Evolutionary conservation across 768 basidiomycete species (phyloP), one percentile per base, ranked within the genome.

Genomic region (Atractiella rhizophila): DNA sequence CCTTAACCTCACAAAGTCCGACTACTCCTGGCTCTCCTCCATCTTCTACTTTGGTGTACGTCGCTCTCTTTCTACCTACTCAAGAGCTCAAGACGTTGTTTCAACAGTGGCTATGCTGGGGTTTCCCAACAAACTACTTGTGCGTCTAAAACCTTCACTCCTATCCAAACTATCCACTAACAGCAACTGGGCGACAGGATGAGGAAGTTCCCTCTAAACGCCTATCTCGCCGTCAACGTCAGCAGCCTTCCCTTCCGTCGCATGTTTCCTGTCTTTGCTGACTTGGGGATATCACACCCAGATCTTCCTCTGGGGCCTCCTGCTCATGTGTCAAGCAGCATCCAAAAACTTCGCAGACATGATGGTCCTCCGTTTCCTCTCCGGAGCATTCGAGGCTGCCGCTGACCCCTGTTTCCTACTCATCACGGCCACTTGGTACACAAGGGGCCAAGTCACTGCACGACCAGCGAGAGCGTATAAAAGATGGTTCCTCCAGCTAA

Each of bases 1-100:
- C 8, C 35, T 41, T 18, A 31, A 25, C 13, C 39, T 40, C 5
- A 5, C 6, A 10, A 37, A 40, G 20, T 37, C 39, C 9, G n/a
- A 39, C 5, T 49, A 44, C 33, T 41, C 39, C 4, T 44, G 43
- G 29, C 39, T 47, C 2, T 37, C 35, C 5, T 20, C 19, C 13
- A 15, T 20, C 16, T 46, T 43, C 39, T 46, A 50, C 48, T 44
- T 50, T 19, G 48, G 45, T 6, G n/a, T n/a, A n/a, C n/a, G n/a
- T n/a, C n/a, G n/a, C n/a, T n/a, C n/a, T n/a, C n/a, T n/a, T n/a
- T n/a, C n/a, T n/a, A n/a, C n/a, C n/a, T n/a, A n/a, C n/a, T n/a
- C n/a, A n/a, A n/a, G n/a, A n/a, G n/a, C n/a, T n/a, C n/a, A n/a
- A n/a, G n/a, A n/a, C n/a, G n/a, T n/a, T n/a, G n/a, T n/a, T n/a